Evolutionary conservation across 2,329 filamentous ascomycete species (phyloP).

Genomic region (Pyricularia sp.): DNA sequence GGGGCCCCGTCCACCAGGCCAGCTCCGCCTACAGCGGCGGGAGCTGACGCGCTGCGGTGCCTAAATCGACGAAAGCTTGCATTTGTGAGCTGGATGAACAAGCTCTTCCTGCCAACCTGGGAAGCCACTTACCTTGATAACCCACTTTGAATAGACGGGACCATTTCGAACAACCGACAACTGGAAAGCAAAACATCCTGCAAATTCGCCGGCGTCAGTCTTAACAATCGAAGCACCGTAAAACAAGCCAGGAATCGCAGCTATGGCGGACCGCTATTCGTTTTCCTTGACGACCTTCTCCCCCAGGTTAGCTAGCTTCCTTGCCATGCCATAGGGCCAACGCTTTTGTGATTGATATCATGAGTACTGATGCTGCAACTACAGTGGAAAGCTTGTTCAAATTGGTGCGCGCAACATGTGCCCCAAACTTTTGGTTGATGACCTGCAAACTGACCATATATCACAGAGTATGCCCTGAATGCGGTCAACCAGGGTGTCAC

Average conservation of each 20-base stretch:
- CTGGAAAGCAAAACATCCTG: not conserved
- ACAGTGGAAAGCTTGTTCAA: constrained; percentile 95
- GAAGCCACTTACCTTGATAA: not conserved
- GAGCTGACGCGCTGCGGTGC: not conserved
- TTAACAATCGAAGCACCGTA: not conserved
- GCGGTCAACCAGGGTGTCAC: constrained; percentile 99
- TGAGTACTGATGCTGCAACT: constrained; percentile 3
- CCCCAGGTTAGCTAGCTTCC: constrained; percentile 63
- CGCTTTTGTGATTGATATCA: not conserved
- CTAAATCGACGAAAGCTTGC: not conserved
- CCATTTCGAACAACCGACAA: not conserved
- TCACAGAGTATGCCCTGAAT: constrained; percentile 92
- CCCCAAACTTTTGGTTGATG: not conserved
- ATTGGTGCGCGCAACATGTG: constrained; percentile 51
- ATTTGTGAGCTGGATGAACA: not conserved
- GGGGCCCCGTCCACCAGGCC: too few relatives aligned
- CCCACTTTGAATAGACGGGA: not conserved
- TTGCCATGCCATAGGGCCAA: constrained; percentile 9
- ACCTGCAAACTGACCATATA: not conserved
- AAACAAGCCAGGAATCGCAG: constrained; percentile 13
- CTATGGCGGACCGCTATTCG: constrained; percentile 96
- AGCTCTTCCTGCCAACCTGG: not conserved
- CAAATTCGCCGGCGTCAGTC: not conserved
- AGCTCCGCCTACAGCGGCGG: too few relatives aligned
- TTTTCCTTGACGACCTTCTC: constrained; percentile 99